Percentiles rank a stretch among this genome's conserved stretches.
These are phyloP conservation scores for Trichoderma atroviride DNA, from an alignment of 2,329 filamentous ascomycete species.

Conservation along the genomic window DNA sequence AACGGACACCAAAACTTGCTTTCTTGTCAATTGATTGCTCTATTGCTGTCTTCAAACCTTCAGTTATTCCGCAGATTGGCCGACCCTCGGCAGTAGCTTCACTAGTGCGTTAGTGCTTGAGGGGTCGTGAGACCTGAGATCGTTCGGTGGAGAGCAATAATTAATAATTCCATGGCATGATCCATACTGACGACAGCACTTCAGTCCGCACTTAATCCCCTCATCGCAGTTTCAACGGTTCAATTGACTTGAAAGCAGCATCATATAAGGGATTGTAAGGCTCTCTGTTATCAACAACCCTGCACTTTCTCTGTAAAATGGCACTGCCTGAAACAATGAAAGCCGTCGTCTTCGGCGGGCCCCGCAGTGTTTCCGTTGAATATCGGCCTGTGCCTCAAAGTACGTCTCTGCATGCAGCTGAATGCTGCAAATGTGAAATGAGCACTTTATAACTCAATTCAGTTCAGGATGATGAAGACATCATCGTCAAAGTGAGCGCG, in stretches of 20 bases:
- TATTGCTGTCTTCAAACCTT: background rate
- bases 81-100: slow-evolving; percentile 4
- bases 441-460: slow-evolving; percentile 10
- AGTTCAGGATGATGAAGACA: slow-evolving; percentile 71
- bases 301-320: slow-evolving; percentile 32
- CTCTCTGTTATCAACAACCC: background rate
- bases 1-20: background rate
- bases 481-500: slow-evolving; percentile 80
- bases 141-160: slow-evolving; percentile 8
- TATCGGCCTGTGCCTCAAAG: slow-evolving; percentile 75
- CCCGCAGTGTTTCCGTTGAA: slow-evolving; percentile 73
- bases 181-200: slow-evolving; percentile 10
- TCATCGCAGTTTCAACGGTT: background rate
- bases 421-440: slow-evolving; percentile 18
- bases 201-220: background rate
- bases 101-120: background rate
- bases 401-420: slow-evolving; percentile 26
- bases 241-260: background rate
- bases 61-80: background rate
- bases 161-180: background rate
- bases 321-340: slow-evolving; percentile 67
- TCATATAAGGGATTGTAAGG: background rate
- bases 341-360: slow-evolving; percentile 84
- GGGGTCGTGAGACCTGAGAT: slow-evolving; percentile 8
- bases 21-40: background rate